Evolutionary conservation across 1,284 basidiomycete genomes (phyloP), one percentile per base, ranked within the genome.

Genomic region (Amylostereum areolatum): DNA sequence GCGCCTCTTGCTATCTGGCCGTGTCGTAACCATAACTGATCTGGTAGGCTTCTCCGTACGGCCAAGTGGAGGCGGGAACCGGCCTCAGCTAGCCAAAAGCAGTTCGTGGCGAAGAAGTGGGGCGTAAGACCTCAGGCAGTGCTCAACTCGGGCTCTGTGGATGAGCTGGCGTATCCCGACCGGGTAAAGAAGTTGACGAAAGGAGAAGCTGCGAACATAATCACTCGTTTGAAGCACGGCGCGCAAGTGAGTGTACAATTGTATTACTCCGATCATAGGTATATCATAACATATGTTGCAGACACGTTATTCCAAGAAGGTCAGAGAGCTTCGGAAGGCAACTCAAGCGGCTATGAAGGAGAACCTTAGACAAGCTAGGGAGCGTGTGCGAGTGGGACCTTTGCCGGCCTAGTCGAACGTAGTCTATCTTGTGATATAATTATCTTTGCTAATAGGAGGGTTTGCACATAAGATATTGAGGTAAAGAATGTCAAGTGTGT

Each of bases 141-240:
- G 36, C 52, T 55, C 3, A 47, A 52, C 33, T 46, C 45, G 6
- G 46, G 50, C 4, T 41, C 43, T n/a, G 50, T 52, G 40, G 40
- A 47, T 10, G 48, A 31, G 11, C 39, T 45, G 34, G 52, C 43
- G 43, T 55, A 44, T 46, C 57, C 45, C 47, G 62, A 71, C 25
- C 62, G 62, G 36, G 60, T 82, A 12, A 62, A 60, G 43, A 63
- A 52, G 0, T 59, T 93, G 58, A 89, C 78, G 3, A 91, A 88
- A 64, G 90, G 91, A 1, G 76, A 88, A 54, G 89, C 90, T 30
- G 83, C 82, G 0, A 83, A 83, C 54, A 79, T 92, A 37, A 86
- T 93, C 52, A 83, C 82, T 25, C 78, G 89, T 8, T 53, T 90
- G 51, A 87, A 80, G 61, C 84, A 92, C 60, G 91, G 90, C 25